Evolutionary conservation across 1,284 basidiomycete species (phyloP), one percentile per base, ranked within the genome.

Genomic region (Mycena sp.): DNA sequence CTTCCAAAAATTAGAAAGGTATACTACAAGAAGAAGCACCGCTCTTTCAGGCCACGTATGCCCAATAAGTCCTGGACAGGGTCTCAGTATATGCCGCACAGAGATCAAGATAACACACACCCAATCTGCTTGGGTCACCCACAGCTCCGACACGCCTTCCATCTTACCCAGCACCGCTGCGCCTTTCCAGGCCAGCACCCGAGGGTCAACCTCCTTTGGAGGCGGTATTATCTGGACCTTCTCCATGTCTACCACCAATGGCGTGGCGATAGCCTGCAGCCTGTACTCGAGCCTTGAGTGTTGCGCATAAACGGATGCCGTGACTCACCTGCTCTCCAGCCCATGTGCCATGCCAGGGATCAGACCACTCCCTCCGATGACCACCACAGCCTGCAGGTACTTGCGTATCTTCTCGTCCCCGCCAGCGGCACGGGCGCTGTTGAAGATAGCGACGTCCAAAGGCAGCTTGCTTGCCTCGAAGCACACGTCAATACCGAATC

Each of bases 381-480:
- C 88, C 7, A 99, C 81, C 51, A 99, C 93, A 11, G 92, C 93
- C 74, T 92, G 89, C 10, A 96, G 85, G 69, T 97, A 94, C 71
- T 95, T 94, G 69, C 93, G 90, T 61, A 96, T 90, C 77, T 94
- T 93, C 58, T 97, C 95, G 70, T 98, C 95, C 1, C 90, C 90
- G 1, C 92, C 93, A 1, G 89, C 90, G 1, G 93, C 90, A 10
- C 95, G 84, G 17, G 96, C 89, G 62, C 93, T 93, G 69, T 97
- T 95, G 76, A 95, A 95, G 65, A 99, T 93, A 2, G 96, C 98
- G 12, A 94, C 92, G 73, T 99, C 98, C 56, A 99, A 83, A 0
- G 97, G 94, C 40, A 97, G 84, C 76, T 96, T 95, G 76, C 91
- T 90, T 28, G 97, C 92, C 78, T 98, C 96, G 68, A 85, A 89